Evolutionary conservation across 495 filamentous ascomycete species (phyloP), one percentile per base, ranked within the genome.

Genomic region (Barbatosphaeria neglecta): DNA sequence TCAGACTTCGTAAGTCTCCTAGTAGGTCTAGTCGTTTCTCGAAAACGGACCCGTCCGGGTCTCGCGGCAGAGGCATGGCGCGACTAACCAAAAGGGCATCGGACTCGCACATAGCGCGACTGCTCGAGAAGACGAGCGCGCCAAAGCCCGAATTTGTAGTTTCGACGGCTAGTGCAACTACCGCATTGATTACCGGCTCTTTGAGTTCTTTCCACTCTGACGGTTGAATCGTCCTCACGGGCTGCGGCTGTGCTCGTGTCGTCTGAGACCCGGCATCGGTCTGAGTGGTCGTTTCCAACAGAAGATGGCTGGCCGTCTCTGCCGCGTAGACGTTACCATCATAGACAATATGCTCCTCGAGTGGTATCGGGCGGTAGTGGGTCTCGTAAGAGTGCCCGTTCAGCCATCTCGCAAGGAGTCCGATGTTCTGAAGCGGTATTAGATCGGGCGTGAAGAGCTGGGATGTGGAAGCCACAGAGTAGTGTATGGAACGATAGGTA

Each of bases 331-430:
- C 74, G 13, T 73, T 69, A 52, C 83, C 78, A 35, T 89, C 83
- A 50, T 78, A 83, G n/a, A 88, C 84, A 10, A 89, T 65, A 49
- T 85, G 77, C 50, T 90, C 86, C 41, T 84, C 73, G 17, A 92
- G 77, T 0, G 83, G 83, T 15, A 92, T 65, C 3, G 86, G 86
- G 1, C 79, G 75, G 56, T 86, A 89, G 22, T 70, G 79, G 2
- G 85, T 88, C 47, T 81, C 76, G 52, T 85, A 89, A 41, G 77
- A 83, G 44, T 78, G 77, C 8, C 82, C 84, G 25, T 78, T 64
- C 28, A 89, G 73, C 86, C 86, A 92, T 35, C 73, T 66, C 16
- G 83, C 83, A 13, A 90, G 62, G 43, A 82, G 53, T 24, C 77
- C 64, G 3, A 80, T 80, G 47, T 90, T 89, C 83, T 87, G 22